Evolutionary conservation across 495 filamentous ascomycete genomes (phyloP).

Genomic region (Talaromyces trachyspermus): DNA sequence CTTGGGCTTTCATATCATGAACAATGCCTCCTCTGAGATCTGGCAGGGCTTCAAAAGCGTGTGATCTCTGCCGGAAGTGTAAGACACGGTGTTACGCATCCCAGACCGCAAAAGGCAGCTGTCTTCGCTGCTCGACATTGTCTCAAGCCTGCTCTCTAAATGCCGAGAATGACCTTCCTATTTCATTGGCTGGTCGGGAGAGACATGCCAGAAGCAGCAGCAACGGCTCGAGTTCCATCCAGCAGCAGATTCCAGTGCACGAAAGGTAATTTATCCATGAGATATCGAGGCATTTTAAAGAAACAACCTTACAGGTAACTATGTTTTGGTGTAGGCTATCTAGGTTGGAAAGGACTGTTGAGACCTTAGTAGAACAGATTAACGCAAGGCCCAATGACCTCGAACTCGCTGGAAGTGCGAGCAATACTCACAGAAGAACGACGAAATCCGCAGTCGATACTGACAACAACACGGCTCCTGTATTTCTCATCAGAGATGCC

Average conservation of each 20-base stretch:
- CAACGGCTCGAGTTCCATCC: background rate
- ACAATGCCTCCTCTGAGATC: conserved; percentile 32
- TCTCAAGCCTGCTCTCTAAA: conserved; percentile 25
- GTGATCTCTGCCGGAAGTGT: conserved; percentile 33
- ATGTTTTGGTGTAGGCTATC: conserved; percentile 20
- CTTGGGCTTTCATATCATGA: background rate
- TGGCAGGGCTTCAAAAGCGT: conserved; percentile 38
- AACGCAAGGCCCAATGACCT: conserved; percentile 12
- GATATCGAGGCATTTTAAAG: background rate
- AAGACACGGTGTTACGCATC: conserved; percentile 41
- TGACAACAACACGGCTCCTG: conserved; percentile 23
- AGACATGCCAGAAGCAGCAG: background rate
- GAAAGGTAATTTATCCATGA: conserved; percentile 1
- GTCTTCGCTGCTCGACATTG: conserved; percentile 33
- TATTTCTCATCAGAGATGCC: conserved; percentile 29
- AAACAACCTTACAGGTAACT: background rate
- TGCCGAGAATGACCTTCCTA: background rate
- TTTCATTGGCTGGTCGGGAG: background rate
- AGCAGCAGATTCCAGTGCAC: background rate
- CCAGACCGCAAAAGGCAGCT: conserved; percentile 18
- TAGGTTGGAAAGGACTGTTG: conserved; percentile 28
- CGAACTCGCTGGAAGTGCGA: conserved; percentile 8
- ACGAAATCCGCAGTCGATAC: conserved; percentile 10
- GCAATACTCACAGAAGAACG: background rate
- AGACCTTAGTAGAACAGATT: conserved; percentile 25